Evolutionary conservation across 805 yeast species (phyloP), one percentile per base, ranked within the genome.

Genomic region (Lipomyces oligophaga): DNA sequence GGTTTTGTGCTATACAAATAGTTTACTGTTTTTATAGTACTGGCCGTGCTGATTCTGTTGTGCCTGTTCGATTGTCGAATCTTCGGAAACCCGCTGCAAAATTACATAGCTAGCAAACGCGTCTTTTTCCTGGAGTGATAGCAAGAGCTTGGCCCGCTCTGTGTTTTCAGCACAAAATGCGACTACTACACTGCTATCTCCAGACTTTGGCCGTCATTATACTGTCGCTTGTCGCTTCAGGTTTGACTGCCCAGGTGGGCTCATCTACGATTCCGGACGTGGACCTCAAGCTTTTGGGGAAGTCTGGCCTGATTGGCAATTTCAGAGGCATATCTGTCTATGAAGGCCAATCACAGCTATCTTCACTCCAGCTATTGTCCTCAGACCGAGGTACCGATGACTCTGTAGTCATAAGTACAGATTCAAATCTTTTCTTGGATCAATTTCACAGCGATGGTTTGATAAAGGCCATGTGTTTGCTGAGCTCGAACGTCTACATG

Each of bases 261-360:
- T n/a, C n/a, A n/a, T n/a, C n/a, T n/a, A n/a, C 27, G 11, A 35
- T 43, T 18, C 56, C 47, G 16, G 28, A 31, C 20, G 35, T 45
- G 19, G 52, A 49, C 25, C 28, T 57, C 19, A 20, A 34, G 3
- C 26, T 25, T 6, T 49, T 63, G 15, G 69, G 69, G 19, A 47
- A 55, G 22, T 52, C 65, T 25, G 67, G 63, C 21, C 43, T 65
- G 16, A 59, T 68, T 8, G 76, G 76, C 19, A 56, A 63, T 44
- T 71, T 63, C 46, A 67, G 63, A 40, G 71, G 70, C 11, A 56
- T 70, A 11, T 61, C 75, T 4, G 51, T 45, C 13, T 63, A 65
- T 52, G 39, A 52, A 21, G 72, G 69, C 47, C 49, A 44, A 7
- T 38, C 46, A 8, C 60, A 54, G 32, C 43, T 39, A 5, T 2